phyloP scores from a whole-genome alignment of 306 rosid species.

The Casuarina equisetifolia region DNA sequence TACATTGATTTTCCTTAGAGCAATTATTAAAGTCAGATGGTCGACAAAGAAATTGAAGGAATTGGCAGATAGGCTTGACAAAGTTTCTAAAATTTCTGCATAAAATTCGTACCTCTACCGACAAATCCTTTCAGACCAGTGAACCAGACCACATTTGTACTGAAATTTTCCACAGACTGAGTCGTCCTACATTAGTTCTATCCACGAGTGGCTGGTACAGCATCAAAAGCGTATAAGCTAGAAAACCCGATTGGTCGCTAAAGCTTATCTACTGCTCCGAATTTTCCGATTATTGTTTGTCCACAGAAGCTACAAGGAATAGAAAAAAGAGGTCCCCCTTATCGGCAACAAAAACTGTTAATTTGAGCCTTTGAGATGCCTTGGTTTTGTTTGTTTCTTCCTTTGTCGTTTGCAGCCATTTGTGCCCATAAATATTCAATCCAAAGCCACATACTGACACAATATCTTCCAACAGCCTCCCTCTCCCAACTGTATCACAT shows the following conservation, averaged over 20 bases:
- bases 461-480: conserved; percentile 60
- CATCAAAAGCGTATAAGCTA: too few species aligned
- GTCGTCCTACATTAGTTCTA: too few species aligned
- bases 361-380: conserved; percentile 33
- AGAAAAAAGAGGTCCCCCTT: conserved; percentile 30
- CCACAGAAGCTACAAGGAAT: conserved; percentile 19
- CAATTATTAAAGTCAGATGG: not conserved
- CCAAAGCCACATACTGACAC: conserved; percentile 44
- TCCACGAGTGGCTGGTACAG: too few species aligned
- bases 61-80: not conserved
- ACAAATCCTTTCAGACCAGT: too few species aligned
- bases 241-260: not conserved
- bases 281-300: conserved; percentile 26
- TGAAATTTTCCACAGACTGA: too few species aligned
- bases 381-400: conserved; percentile 38
- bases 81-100: not conserved
- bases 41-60: not conserved
- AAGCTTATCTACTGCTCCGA: conserved; percentile 4
- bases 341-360: conserved; percentile 12
- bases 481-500: conserved; percentile 38
- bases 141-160: too few species aligned
- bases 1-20: not conserved
- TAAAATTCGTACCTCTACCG: not conserved
- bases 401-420: conserved; percentile 47
- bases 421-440: conserved; percentile 12